Percentiles rank a stretch among this genome's conserved stretches.
phyloP scores from a whole-genome alignment of 73 alveolate species.

The Paramecium sexaurelia region DNA sequence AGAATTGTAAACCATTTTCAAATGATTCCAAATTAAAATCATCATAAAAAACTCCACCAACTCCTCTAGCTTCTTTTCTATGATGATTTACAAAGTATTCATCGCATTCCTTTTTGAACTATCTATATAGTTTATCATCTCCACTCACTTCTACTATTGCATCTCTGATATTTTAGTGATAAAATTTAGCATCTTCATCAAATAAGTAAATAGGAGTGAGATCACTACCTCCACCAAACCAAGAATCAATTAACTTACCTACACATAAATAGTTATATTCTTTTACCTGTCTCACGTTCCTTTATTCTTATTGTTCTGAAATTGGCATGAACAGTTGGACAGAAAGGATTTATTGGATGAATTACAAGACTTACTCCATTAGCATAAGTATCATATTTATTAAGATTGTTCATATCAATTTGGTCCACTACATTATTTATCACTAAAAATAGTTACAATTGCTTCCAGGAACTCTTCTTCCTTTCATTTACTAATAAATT shows the following conservation, averaged over 20 bases:
- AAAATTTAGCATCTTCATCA: slow-evolving; percentile 74
- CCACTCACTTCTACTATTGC: slow-evolving; percentile 67
- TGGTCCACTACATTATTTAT: slow-evolving; percentile 2
- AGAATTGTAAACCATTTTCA: slow-evolving; percentile 69
- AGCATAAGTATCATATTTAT: slow-evolving; percentile 70
- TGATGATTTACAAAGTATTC: slow-evolving; percentile 78
- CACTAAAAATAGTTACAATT: background rate
- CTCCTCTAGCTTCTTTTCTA: slow-evolving; percentile 85
- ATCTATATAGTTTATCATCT: slow-evolving; percentile 66
- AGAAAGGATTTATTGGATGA: slow-evolving; percentile 83
- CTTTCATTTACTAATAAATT: slow-evolving; percentile 65
- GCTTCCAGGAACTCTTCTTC: slow-evolving; percentile 59
- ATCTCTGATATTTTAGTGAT: slow-evolving; percentile 66
- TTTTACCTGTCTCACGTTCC: slow-evolving; percentile 70
- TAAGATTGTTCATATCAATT: slow-evolving; percentile 7
- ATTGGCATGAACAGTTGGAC: slow-evolving; percentile 91
- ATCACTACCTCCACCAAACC: slow-evolving; percentile 95
- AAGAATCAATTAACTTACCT: slow-evolving; percentile 68
- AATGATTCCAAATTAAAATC: slow-evolving; percentile 72
- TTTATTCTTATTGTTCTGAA: slow-evolving; percentile 74
- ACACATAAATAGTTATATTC: background rate
- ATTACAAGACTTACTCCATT: slow-evolving; percentile 82
- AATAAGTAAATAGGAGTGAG: slow-evolving; percentile 84
- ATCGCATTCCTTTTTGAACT: slow-evolving; percentile 80
- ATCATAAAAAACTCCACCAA: slow-evolving; percentile 92